phyloP scores from a whole-genome alignment of 345 rosid genomes.

The Dipteronia sinensis region DNA sequence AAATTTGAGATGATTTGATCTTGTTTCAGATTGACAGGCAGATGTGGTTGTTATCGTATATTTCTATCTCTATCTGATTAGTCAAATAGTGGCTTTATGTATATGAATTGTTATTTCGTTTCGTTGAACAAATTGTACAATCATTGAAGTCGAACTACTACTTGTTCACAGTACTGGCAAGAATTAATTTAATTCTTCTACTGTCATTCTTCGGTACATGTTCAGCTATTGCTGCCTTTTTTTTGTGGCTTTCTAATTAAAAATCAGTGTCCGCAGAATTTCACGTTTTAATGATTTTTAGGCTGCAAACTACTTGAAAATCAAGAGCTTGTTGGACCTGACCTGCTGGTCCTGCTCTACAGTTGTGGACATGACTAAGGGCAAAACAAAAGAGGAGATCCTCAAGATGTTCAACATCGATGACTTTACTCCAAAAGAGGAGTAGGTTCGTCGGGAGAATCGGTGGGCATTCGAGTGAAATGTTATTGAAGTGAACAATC shows the following conservation, averaged over 20 bases:
- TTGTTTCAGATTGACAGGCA: too few species aligned
- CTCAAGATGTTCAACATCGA: conserved; percentile 52
- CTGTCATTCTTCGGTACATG: too few species aligned
- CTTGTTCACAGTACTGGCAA: background rate
- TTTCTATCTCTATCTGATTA: too few species aligned
- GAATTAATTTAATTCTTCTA: too few species aligned
- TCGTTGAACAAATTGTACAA: too few species aligned
- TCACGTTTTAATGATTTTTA: conserved; percentile 3
- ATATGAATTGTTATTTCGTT: too few species aligned
- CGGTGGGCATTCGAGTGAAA: conserved; percentile 76
- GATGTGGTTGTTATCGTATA: too few species aligned
- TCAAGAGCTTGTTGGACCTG: conserved; percentile 61
- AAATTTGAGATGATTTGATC: too few species aligned
- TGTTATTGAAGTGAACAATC: conserved; percentile 4
- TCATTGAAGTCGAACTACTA: background rate
- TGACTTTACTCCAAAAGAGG: too few species aligned
- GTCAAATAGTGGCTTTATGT: too few species aligned
- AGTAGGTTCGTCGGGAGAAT: conserved; percentile 65
- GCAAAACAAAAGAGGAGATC: conserved; percentile 64
- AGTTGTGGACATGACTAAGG: conserved; percentile 68
- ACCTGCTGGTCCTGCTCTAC: conserved; percentile 70
- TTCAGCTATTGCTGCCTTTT: background rate
- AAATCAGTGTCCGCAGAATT: background rate
- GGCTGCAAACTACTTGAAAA: conserved; percentile 84
- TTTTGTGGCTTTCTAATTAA: background rate